These are phyloP conservation scores for Spiraea crenata DNA, from an alignment of 331 rosid genomes.

Conservation along the genomic window DNA sequence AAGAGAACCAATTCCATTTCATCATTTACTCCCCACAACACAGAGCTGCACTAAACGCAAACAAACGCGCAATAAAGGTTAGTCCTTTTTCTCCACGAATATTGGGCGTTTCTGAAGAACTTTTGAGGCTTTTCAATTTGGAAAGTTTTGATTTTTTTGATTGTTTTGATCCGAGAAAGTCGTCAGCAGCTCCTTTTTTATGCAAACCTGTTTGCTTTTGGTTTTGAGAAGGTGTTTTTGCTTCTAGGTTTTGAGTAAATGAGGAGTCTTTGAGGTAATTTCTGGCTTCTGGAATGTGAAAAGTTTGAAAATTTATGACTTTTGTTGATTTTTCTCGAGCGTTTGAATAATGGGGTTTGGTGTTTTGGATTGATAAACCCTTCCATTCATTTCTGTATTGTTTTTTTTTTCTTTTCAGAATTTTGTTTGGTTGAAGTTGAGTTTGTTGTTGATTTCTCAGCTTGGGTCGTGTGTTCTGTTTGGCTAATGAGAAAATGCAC, in stretches of 20 bases:
- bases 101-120: not conserved
- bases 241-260: not conserved
- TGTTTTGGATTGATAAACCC: not conserved
- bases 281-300: not conserved
- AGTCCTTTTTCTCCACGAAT: not conserved
- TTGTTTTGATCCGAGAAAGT: not conserved
- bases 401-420: not conserved
- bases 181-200: not conserved
- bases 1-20: slow-evolving; percentile 6
- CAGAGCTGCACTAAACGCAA: not conserved
- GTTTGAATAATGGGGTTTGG: not conserved
- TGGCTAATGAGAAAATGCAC: not conserved
- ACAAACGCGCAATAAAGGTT: not conserved
- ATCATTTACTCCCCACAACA: too few species aligned
- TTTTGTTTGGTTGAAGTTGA: not conserved
- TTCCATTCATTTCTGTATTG: not conserved
- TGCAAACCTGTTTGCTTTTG: not conserved
- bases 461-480: not conserved
- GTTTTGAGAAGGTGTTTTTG: not conserved
- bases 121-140: not conserved
- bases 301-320: not conserved
- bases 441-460: not conserved
- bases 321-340: not conserved
- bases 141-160: not conserved
- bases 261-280: not conserved